Evolutionary conservation across 2,329 filamentous ascomycete species (phyloP).

Genomic region (Trichophyton benhamiae): DNA sequence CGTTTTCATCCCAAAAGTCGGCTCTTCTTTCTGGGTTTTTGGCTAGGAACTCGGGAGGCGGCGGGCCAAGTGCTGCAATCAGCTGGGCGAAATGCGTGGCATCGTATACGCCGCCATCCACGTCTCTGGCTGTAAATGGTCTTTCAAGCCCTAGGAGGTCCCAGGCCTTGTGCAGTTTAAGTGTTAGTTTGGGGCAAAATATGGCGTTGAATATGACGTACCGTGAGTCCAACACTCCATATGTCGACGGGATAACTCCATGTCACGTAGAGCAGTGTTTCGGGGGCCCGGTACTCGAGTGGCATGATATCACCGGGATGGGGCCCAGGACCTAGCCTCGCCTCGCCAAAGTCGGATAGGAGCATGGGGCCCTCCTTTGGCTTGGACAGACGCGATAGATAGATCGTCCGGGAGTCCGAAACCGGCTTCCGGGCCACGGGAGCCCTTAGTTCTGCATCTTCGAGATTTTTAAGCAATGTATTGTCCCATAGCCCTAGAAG

Average conservation of each 20-base stretch:
- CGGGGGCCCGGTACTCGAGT: slow-evolving; percentile 21
- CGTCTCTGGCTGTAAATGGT: slow-evolving; percentile 29
- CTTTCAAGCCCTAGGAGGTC: slow-evolving; percentile 33
- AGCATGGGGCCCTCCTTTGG: background rate
- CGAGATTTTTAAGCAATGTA: slow-evolving; percentile 18
- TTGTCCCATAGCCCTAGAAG: slow-evolving; percentile 21
- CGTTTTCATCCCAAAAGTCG: slow-evolving; percentile 27
- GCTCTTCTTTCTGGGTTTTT: slow-evolving; percentile 17
- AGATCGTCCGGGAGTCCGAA: slow-evolving; percentile 22
- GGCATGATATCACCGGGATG: slow-evolving; percentile 34
- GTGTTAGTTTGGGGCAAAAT: background rate
- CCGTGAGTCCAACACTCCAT: slow-evolving; percentile 22
- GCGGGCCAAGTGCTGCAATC: slow-evolving; percentile 31
- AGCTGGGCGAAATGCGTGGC: slow-evolving; percentile 36
- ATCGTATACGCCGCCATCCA: slow-evolving; percentile 28
- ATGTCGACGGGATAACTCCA: slow-evolving; percentile 22
- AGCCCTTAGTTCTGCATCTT: slow-evolving; percentile 19
- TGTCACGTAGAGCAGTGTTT: slow-evolving; percentile 18
- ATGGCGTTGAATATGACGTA: background rate
- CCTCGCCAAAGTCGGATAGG: too few species aligned
- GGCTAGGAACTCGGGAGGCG: slow-evolving; percentile 23
- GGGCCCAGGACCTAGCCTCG: too few species aligned
- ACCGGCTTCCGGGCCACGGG: slow-evolving; percentile 29
- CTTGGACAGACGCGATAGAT: slow-evolving; percentile 15
- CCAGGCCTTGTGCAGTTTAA: slow-evolving; percentile 28